phyloP scores from a whole-genome alignment of 2,329 filamentous ascomycete species.

The Fusarium irregulare region DNA sequence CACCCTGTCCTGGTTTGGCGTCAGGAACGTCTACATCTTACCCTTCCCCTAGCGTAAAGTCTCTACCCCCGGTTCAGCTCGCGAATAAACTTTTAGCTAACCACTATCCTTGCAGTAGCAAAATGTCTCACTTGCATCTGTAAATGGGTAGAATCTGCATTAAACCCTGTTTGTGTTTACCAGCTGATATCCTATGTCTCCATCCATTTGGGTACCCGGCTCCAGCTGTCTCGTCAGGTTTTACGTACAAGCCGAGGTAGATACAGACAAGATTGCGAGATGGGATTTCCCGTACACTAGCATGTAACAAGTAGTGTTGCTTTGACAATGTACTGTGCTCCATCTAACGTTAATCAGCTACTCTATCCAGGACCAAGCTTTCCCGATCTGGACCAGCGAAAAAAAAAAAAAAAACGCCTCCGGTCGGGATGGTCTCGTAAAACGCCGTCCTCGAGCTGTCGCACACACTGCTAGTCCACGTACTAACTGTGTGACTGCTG shows the following conservation, averaged over 20 bases:
- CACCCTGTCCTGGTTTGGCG: constrained; percentile 10
- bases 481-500: not conserved
- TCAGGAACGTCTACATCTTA: constrained; percentile 21
- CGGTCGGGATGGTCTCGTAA: not conserved
- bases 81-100: not conserved
- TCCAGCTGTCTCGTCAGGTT: not conserved
- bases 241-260: not conserved
- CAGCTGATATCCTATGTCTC: not conserved
- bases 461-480: not conserved
- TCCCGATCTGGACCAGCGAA: not conserved
- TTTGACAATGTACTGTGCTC: no score
- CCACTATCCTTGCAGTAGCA: not conserved
- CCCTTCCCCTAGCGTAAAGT: constrained; percentile 3
- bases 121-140: constrained; percentile 5
- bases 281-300: not conserved
- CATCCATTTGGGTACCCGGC: no score
- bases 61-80: not conserved
- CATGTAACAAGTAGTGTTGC: not conserved
- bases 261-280: no score
- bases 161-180: not conserved
- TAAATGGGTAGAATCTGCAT: not conserved
- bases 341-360: not conserved
- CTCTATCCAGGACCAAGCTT: not conserved
- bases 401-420: not conserved
- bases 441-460: not conserved